Evolutionary conservation across 805 yeast genomes (phyloP), one percentile per base, ranked within the genome.

Genomic region (Hanseniaspora nectarophila): DNA sequence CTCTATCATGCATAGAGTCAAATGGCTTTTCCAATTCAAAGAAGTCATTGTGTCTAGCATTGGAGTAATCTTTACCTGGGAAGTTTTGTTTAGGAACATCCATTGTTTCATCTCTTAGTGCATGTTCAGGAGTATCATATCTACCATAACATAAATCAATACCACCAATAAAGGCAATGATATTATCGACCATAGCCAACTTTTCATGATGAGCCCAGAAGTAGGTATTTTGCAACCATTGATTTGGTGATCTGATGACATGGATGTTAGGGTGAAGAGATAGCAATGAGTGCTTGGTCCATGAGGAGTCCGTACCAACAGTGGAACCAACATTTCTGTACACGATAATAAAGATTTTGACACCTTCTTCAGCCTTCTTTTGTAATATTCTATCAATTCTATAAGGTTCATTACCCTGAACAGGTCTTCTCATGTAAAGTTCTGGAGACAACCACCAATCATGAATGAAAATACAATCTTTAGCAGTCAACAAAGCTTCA

Each of bases 171-270:
- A 90, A 92, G 2, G 94, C 94, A 43, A 88, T 75, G 0, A 89
- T 81, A 57, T 85, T 85, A 66, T 92, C 99, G 54, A 92, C 71
- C 33, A 92, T 76, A 55, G 89, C 80, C 54, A 92, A 66, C 62
- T 92, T 92, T 62, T 92, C 99, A 69, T 92, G 99, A 69, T 92
- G 99, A 0, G 99, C 98, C 98, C 98, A 92, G 64, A 92, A 94
- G 61, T 80, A 84, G 0, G 96, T 90, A 58, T 86, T 85, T 63
- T 92, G 97, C 51, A 86, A 69, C 63, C 92, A 77, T 64, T 92
- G 99, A 59, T 92, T 89, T 5, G 99, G 99, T 0, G 97, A 89
- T 59, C 99, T 77, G 55, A 92, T 76, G 13, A 90, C 88, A 66
- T 85, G 90, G 47, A 92, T 79, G 62, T 92, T 92, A 24, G 80